Evolutionary conservation across 345 rosid genomes (phyloP), one percentile per base, ranked within the genome.

Genomic region (Populus euphratica): DNA sequence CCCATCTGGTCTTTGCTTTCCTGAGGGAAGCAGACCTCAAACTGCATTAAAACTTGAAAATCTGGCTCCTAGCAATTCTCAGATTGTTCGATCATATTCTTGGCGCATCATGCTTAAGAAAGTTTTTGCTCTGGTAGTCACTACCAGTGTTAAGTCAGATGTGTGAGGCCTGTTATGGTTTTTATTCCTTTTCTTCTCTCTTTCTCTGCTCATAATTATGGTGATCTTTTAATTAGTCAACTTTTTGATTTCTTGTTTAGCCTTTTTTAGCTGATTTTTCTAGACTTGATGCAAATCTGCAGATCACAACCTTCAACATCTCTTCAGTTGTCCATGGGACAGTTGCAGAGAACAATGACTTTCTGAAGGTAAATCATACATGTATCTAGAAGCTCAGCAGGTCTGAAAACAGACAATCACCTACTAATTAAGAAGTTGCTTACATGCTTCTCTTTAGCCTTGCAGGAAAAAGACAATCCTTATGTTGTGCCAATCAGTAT

Each of bases 321-420:
- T 90, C 90, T 52, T 77, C 81, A 75, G 93, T 90, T 70, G 93
- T 88, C 67, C 96, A 91, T 80, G 96, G 96, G 82, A 84, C 92
- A 5, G 80, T 88, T 20, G 88, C 96, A 35, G 96, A 90, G 84
- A 88, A 79, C 72, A 62, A 72, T 3, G 89, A 87, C 79, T 91
- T 87, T 80, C 81, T 78, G 83, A 70, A 87, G 93, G 96, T 90
- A 66, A 78, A 68, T 49, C 8, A 17, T 56, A 33, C 62, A 0
- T 36, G 17, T 11, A 41, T 38, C 59, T 54, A 62, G 25, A 3
- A 69, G 25, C 29, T 11, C 5, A 23, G 36, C 21, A 1, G 35
- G 11, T 23, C 23, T 67, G 44, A n/a, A 41, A 5, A 13, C 41
- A 12, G 39, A 63, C 47, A 14, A 27, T 36, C 67, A 38, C 23